A percentile compares a stretch with the other conserved stretches of the same genome.
Conservation (phyloP, 495 filamentous ascomycete genomes). For the Trichocladium antarcticum region DNA sequence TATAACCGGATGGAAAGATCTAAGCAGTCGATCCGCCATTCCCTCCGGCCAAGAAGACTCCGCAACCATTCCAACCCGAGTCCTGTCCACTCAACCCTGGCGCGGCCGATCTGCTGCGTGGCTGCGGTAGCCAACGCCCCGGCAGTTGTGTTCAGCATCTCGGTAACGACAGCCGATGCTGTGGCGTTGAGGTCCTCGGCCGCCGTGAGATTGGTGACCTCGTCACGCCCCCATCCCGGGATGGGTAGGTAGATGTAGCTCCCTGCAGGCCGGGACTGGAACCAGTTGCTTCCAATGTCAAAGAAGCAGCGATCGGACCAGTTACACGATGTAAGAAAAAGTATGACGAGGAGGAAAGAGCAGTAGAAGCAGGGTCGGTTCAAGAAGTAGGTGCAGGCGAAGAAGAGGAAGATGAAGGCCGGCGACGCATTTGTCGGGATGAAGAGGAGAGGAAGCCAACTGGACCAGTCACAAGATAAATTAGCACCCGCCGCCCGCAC, state of each 20-base stretch:
- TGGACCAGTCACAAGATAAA: conserved; percentile 15
- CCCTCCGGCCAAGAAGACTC: conserved; percentile 58
- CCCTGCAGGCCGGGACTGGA: conserved; percentile 46
- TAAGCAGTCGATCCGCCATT: conserved; percentile 76
- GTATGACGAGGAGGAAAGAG: conserved; percentile 74
- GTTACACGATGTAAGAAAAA: conserved; percentile 81
- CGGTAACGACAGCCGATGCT: conserved; percentile 34
- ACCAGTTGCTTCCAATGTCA: conserved; percentile 74
- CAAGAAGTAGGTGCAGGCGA: conserved; percentile 79
- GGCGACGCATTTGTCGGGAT: conserved; percentile 69
- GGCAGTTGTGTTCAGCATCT: conserved; percentile 59
- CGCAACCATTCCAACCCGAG: conserved; percentile 75
- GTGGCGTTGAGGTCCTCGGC: conserved; percentile 28
- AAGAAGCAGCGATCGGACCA: conserved; percentile 88
- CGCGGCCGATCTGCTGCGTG: conserved; percentile 49
- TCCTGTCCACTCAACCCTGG: conserved; percentile 59
- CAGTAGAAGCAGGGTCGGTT: conserved; percentile 87
- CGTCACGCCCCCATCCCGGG: conserved; percentile 15
- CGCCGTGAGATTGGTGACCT: conserved; percentile 22
- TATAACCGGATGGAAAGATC: conserved; percentile 67
- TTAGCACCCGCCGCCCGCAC: background rate
- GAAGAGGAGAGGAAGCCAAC: conserved; percentile 64
- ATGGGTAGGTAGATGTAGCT: conserved; percentile 16
- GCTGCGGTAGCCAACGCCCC: conserved; percentile 55
- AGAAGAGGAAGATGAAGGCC: conserved; percentile 82